Evolutionary conservation across 2,329 filamentous ascomycete genomes (phyloP).

Genomic region (Colletotrichum cordylinicola): DNA sequence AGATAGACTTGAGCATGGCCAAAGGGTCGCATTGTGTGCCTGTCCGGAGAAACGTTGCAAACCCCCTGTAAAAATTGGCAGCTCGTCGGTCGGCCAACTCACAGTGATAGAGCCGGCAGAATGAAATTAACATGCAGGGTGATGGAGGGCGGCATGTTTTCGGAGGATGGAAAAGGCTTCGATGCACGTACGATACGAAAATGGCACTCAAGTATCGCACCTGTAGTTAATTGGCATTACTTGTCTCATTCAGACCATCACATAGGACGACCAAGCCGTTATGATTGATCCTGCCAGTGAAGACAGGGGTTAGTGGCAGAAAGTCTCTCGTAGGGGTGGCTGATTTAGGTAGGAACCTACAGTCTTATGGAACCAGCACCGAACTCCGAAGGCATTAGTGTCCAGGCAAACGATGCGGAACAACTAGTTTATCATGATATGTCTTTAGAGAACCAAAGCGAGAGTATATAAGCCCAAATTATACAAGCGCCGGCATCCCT

Average conservation of each 20-base stretch:
- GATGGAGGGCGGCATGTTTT: fast-evolving
- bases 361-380: neutral
- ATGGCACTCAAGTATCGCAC: neutral
- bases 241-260: neutral
- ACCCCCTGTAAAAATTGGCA: fast-evolving
- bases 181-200: no score
- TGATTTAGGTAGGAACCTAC: neutral
- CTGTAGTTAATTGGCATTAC: neutral
- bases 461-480: neutral
- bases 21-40: neutral
- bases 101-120: neutral
- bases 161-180: neutral
- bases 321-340: neutral
- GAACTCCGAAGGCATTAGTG: neutral
- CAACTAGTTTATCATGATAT: fast-evolving
- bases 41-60: neutral
- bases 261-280: neutral
- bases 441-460: fast-evolving
- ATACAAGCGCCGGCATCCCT: fast-evolving
- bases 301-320: neutral
- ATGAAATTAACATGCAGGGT: fast-evolving
- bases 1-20: neutral
- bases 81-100: neutral
- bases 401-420: fast-evolving
- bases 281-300: neutral